A percentile compares a stretch with the other conserved stretches of the same genome.
Evolutionary conservation across 2,329 filamentous ascomycete species (phyloP).

Genomic region (Zymoseptoria ardabiliae): DNA sequence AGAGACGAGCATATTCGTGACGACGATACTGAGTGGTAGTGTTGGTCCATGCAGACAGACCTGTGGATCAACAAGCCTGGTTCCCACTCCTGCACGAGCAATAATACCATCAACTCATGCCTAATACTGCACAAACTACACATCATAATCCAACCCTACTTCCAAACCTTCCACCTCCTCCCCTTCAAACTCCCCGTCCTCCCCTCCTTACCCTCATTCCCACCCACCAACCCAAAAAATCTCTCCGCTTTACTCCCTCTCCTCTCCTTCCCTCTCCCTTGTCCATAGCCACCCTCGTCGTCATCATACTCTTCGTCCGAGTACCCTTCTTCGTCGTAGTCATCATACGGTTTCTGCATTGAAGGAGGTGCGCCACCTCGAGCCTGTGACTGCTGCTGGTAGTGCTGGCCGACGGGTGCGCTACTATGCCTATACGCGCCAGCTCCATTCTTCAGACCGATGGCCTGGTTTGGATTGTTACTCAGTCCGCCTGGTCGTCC

Average conservation of each 20-base stretch:
- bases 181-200: conserved; percentile 28
- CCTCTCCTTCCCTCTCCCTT: conserved; percentile 10
- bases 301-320: conserved; percentile 23
- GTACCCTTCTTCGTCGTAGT: conserved; percentile 8
- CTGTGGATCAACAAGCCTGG: too few relatives aligned
- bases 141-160: neutral
- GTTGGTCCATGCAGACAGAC: too few relatives aligned
- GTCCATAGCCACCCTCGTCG: conserved; percentile 6
- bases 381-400: neutral
- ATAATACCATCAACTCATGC: too few relatives aligned
- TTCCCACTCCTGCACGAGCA: too few relatives aligned
- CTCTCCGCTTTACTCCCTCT: conserved; percentile 27
- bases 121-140: neutral
- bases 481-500: conserved; percentile 5
- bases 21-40: too few relatives aligned
- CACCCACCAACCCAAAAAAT: conserved; percentile 24
- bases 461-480: conserved; percentile 2
- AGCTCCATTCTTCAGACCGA: conserved; percentile 6
- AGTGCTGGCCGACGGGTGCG: neutral
- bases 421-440: conserved; percentile 6
- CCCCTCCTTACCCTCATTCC: conserved; percentile 5
- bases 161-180: conserved; percentile 23
- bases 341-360: neutral
- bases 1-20: too few relatives aligned
- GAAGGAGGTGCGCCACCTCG: neutral